Evolutionary conservation across 2,329 filamentous ascomycete species (phyloP).

Genomic region (Fusarium tjaetaba): DNA sequence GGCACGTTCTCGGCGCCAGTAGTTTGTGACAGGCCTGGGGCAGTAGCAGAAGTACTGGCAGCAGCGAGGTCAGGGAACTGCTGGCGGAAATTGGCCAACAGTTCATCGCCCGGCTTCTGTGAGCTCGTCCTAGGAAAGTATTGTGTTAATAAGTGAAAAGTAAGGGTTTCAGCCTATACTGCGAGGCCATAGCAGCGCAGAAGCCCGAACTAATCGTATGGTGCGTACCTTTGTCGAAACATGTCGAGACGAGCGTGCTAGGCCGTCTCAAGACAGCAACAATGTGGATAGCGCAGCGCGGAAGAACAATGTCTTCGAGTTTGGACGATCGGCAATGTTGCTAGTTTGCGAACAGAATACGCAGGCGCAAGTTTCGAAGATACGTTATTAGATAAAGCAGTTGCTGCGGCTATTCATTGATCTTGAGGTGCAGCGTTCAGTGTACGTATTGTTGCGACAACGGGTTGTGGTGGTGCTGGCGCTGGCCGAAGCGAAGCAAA

Average conservation of each 20-base stretch:
- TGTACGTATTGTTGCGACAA: constrained; percentile 30
- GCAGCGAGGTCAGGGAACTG: constrained; percentile 79
- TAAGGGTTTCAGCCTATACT: not conserved
- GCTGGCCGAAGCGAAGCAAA: constrained; percentile 18
- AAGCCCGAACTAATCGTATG: not conserved
- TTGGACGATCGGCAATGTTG: constrained; percentile 5
- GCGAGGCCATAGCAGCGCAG: not conserved
- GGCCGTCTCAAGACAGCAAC: constrained; percentile 32
- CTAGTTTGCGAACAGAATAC: constrained; percentile 9
- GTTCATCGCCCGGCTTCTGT: constrained; percentile 86
- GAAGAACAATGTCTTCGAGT: constrained; percentile 6
- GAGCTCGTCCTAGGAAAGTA: constrained; percentile 70
- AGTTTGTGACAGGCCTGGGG: constrained; percentile 51
- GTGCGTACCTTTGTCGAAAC: constrained; percentile 46
- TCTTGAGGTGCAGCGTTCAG: constrained; percentile 11
- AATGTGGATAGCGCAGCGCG: constrained; percentile 14
- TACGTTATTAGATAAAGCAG: not conserved
- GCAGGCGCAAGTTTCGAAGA: constrained; percentile 13
- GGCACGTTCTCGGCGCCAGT: constrained; percentile 45
- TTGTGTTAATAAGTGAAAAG: constrained; percentile 6
- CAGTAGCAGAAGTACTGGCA: constrained; percentile 58
- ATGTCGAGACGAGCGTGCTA: constrained; percentile 38
- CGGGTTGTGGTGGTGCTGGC: constrained; percentile 20
- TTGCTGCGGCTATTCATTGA: constrained; percentile 24
- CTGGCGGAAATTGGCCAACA: constrained; percentile 85